Conservation (phyloP, 108 stramenopile species). For the Chaetoceros muelleri region DNA sequence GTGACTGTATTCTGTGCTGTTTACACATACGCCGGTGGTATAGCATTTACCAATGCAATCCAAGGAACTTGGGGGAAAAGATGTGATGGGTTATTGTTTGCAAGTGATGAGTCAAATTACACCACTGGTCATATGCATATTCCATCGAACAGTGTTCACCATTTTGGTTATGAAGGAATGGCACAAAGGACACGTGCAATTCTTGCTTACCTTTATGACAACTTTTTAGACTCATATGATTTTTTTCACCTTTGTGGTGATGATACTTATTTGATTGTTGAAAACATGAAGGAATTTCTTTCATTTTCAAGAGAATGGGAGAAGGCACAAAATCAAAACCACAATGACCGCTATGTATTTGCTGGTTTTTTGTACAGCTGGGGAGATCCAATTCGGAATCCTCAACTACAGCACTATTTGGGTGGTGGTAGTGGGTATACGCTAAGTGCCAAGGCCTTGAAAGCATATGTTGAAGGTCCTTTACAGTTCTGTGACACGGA, state of each 20-base stretch:
- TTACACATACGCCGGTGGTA: not conserved
- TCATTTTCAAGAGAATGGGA: not conserved
- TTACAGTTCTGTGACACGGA: not conserved
- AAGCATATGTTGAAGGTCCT: not conserved
- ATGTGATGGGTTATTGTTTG: conserved; percentile 62
- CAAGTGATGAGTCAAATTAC: not conserved
- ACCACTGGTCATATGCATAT: not conserved
- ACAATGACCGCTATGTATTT: conserved; percentile 1
- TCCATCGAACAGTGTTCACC: not conserved
- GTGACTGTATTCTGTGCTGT: conserved; percentile 3
- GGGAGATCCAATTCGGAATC: not conserved
- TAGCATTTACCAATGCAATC: conserved; percentile 4
- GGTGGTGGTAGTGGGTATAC: too few relatives aligned
- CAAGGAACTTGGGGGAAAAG: conserved; percentile 43
- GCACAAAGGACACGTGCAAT: not conserved
- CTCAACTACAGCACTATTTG: too few relatives aligned
- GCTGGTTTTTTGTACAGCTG: not conserved
- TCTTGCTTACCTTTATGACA: conserved; percentile 1
- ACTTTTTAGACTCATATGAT: conserved; percentile 17
- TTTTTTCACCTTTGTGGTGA: conserved; percentile 14
- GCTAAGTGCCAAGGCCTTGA: not conserved
- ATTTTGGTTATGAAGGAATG: not conserved
- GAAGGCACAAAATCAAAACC: not conserved
- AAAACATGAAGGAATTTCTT: conserved; percentile 7
- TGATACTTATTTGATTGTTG: conserved; percentile 11